These are phyloP conservation scores for Calonectria ilicicola DNA, from an alignment of 2,329 filamentous ascomycete genomes.

Conservation along the genomic window DNA sequence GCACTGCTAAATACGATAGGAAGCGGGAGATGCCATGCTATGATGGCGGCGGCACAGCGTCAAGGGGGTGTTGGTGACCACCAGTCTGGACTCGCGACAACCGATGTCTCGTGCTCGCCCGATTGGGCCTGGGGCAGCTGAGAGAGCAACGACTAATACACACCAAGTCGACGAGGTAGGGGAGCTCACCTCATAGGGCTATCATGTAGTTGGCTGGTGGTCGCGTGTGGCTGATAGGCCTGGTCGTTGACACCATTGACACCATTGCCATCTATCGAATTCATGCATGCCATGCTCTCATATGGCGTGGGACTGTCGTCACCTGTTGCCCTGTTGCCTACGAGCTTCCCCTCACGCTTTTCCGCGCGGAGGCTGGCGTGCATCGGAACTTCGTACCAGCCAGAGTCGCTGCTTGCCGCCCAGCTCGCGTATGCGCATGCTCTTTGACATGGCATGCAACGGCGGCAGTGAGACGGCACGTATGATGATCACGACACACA, in stretches of 20 bases:
- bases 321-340: not conserved
- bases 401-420: not conserved
- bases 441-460: not conserved
- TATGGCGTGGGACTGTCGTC: not conserved
- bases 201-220: not conserved
- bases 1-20: not conserved
- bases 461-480: not conserved
- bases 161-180: not conserved
- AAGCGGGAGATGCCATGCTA: not conserved
- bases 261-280: slow-evolving; percentile 5
- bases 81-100: slow-evolving; percentile 23
- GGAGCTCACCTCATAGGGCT: not conserved
- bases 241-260: slow-evolving; percentile 14
- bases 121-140: slow-evolving; percentile 10
- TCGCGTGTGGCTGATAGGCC: not conserved
- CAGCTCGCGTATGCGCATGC: not conserved
- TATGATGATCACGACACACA: not conserved
- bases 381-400: not conserved
- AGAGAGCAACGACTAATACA: slow-evolving; percentile 8
- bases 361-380: not conserved
- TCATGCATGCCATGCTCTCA: slow-evolving; percentile 9
- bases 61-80: slow-evolving; percentile 8
- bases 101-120: slow-evolving; percentile 12
- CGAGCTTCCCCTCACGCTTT: not conserved
- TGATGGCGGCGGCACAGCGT: slow-evolving; percentile 8